Base-by-base conservation (phyloP, 306 rosid species). In the Dalbergia cochinchinensis region DNA sequence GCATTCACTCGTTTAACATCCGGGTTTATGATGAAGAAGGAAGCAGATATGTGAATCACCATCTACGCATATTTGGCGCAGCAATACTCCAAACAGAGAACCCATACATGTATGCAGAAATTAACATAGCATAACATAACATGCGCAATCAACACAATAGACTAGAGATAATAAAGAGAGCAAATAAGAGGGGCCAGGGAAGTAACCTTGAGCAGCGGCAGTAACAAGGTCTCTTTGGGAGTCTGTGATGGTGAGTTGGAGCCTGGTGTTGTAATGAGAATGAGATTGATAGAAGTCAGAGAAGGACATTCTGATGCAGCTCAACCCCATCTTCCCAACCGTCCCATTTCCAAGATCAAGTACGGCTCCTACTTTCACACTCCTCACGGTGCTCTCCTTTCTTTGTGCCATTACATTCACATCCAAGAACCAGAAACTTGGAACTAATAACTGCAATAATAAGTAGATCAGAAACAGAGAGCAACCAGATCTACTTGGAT, bases 291-390 rank as follows among this genome's bases (percentile, higher is more conserved):
- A 86, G 37, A 83, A 83, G 39, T 86, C 73, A 0, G 83, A 61
- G 18, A 86, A 78, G 0, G 83, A 31, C 69, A 86, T 83, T 31
- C 69, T 55, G 72, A 83, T 83, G 83, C 85, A 83, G 37, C 83
- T 83, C 34, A 76, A 61, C 4, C 85, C 85, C 20, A 83, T 72
- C 37, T 53, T 79, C 55, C 87, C 88, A 5, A 22, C 44, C 2
- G 0, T 22, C n/a, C 58, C 54, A 0, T 13, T 71, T n/a, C 57
- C 57, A 44, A 84, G 8, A 62, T 90, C 82, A 57, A 86, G 77
- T 47, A 90, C 35, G 4, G 66, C 82, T 31, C 90, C 91, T 1
- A 83, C 85, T 11, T 89, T 83, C 34, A 89, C 90, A 55, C 37
- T 5, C 10, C 37, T 5, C 10, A 55, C 57, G 6, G 20, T 51